Evolutionary conservation across 805 yeast species (phyloP).

Genomic region (Saturnispora silvae): DNA sequence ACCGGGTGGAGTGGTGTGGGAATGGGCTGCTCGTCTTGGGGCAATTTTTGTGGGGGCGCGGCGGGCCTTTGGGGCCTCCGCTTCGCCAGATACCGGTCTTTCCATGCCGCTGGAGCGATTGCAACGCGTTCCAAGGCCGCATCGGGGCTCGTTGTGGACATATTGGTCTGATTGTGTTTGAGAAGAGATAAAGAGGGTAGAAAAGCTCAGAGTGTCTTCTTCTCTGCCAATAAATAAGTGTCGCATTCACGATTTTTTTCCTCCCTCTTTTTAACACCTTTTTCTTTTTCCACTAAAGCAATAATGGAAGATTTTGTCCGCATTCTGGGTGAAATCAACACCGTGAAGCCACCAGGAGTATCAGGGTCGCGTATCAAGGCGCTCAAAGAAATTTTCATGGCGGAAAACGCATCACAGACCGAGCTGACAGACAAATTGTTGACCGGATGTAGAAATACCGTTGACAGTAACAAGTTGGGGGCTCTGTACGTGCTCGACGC

Average conservation of each 20-base stretch:
- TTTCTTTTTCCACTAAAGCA: background rate
- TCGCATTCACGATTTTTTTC: too few relatives aligned
- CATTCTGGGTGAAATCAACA: conserved; percentile 38
- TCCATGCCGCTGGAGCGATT: background rate
- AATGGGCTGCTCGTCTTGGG: too few relatives aligned
- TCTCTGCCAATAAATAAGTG: too few relatives aligned
- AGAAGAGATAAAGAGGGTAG: too few relatives aligned
- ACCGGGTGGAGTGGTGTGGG: too few relatives aligned
- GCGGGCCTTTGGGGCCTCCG: background rate
- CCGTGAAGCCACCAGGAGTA: conserved; percentile 78
- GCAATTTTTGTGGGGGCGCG: background rate
- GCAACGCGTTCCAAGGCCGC: background rate
- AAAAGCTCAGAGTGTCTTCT: too few relatives aligned
- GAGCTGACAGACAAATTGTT: conserved; percentile 47
- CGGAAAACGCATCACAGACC: conserved; percentile 42
- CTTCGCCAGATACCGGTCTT: background rate
- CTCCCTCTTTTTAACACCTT: background rate
- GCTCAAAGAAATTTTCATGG: conserved; percentile 67
- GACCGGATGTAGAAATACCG: conserved; percentile 60
- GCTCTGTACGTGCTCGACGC: conserved; percentile 88
- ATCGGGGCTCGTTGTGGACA: background rate
- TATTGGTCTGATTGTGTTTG: too few relatives aligned
- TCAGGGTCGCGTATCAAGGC: conserved; percentile 91
- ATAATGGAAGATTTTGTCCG: conserved; percentile 31
- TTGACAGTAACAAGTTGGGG: conserved; percentile 80